Conservation (phyloP, 257 asterid species). For the Solanum stenotomum region DNA sequence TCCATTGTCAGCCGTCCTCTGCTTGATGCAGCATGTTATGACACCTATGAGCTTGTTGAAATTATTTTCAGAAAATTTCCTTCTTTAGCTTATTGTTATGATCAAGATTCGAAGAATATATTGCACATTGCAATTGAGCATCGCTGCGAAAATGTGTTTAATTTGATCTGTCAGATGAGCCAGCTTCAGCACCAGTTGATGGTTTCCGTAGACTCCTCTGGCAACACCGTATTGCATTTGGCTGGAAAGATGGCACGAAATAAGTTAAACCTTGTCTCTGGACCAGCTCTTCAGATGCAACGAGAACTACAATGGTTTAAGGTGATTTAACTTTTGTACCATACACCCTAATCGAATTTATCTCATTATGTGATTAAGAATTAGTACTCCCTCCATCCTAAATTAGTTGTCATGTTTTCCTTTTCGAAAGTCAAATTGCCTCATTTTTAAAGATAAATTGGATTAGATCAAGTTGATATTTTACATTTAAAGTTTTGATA, state of each 20-base stretch:
- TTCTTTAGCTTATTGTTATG: too few species aligned
- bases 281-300: neutral
- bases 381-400: neutral
- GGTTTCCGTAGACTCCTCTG: neutral
- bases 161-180: neutral
- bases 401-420: neutral
- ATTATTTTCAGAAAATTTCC: neutral
- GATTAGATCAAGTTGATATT: neutral
- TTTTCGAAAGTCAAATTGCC: neutral
- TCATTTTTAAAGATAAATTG: neutral
- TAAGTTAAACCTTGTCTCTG: neutral
- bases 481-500: neutral
- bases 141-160: neutral
- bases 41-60: neutral
- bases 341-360: too few species aligned
- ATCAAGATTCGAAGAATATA: neutral
- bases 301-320: neutral
- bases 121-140: neutral
- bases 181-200: neutral
- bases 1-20: neutral
- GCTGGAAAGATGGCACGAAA: neutral
- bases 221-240: neutral
- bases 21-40: neutral
- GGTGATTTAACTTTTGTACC: neutral
- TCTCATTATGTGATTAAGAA: neutral